These are phyloP conservation scores for Phytophthora hibernalis DNA, from an alignment of 352 stramenopile species.

Conservation along the genomic window DNA sequence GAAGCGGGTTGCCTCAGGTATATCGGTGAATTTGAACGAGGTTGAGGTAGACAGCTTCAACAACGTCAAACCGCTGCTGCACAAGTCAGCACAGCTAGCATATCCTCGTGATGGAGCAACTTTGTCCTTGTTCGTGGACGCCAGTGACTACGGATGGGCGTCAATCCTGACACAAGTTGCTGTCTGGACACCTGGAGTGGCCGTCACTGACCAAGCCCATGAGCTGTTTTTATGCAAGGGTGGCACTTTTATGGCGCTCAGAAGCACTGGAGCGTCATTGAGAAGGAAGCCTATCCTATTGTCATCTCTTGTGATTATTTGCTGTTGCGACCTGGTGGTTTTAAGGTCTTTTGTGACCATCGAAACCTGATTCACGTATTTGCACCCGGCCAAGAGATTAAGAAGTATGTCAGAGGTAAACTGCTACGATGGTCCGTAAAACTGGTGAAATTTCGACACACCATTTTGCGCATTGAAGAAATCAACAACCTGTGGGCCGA, in stretches of 20 bases:
- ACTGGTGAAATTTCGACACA: slow-evolving; percentile 17
- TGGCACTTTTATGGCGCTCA: not conserved
- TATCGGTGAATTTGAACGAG: too few relatives aligned
- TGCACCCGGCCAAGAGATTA: not conserved
- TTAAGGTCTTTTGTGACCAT: slow-evolving; percentile 14
- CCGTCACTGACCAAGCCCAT: not conserved
- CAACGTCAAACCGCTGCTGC: not conserved
- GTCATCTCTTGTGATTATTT: not conserved
- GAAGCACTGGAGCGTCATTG: not conserved
- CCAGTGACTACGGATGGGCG: too few relatives aligned
- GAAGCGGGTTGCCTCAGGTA: not conserved
- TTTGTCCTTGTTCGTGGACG: not conserved
- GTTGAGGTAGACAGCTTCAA: not conserved
- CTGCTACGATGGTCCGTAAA: slow-evolving; percentile 8
- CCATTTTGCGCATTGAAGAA: slow-evolving; percentile 11
- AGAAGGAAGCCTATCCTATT: not conserved
- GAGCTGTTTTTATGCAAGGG: not conserved
- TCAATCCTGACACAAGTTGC: too few relatives aligned
- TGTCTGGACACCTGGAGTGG: not conserved
- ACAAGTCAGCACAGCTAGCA: not conserved
- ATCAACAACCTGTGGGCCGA: slow-evolving; percentile 20
- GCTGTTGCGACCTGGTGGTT: slow-evolving; percentile 13
- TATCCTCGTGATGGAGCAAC: not conserved
- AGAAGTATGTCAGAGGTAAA: not conserved
- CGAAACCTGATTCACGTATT: too few relatives aligned